phyloP scores from a whole-genome alignment of 208 protist genomes.

The Crithidia expoeki region DNA sequence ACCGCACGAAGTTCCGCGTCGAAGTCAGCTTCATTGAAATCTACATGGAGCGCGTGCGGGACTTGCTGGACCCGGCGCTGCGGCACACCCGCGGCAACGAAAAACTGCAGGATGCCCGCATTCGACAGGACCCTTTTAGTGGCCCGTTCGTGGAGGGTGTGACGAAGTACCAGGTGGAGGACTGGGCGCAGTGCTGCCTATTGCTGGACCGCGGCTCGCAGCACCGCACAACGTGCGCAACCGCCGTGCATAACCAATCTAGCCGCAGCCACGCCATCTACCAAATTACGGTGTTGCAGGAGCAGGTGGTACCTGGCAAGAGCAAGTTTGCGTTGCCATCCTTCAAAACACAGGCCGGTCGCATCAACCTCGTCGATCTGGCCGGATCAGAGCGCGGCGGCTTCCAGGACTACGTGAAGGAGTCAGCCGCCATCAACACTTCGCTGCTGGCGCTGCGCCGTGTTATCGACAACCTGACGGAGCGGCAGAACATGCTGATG shows the following conservation, averaged over 20 bases:
- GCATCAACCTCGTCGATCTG: conserved; percentile 92
- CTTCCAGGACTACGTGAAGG: conserved; percentile 92
- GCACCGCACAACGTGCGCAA: conserved; percentile 93
- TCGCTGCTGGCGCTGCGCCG: conserved; percentile 87
- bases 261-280: conserved; percentile 92
- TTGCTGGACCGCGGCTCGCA: conserved; percentile 90
- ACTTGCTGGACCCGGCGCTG: conserved; percentile 93
- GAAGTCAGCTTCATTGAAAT: conserved; percentile 97
- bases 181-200: conserved; percentile 84
- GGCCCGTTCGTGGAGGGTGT: conserved; percentile 90
- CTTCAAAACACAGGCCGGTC: conserved; percentile 70
- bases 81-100: conserved; percentile 77
- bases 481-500: conserved; percentile 91
- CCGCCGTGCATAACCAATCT: conserved; percentile 89
- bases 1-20: conserved; percentile 72
- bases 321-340: conserved; percentile 68
- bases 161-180: conserved; percentile 90
- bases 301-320: conserved; percentile 68
- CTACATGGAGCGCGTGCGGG: conserved; percentile 97
- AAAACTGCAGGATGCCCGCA: conserved; percentile 86
- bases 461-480: conserved; percentile 88
- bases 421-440: conserved; percentile 91
- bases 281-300: conserved; percentile 84
- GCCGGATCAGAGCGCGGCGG: conserved; percentile 90
- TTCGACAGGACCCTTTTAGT: conserved; percentile 86